phyloP scores from a whole-genome alignment of 805 yeast genomes.

The Schizosaccharomyces octosporus region DNA sequence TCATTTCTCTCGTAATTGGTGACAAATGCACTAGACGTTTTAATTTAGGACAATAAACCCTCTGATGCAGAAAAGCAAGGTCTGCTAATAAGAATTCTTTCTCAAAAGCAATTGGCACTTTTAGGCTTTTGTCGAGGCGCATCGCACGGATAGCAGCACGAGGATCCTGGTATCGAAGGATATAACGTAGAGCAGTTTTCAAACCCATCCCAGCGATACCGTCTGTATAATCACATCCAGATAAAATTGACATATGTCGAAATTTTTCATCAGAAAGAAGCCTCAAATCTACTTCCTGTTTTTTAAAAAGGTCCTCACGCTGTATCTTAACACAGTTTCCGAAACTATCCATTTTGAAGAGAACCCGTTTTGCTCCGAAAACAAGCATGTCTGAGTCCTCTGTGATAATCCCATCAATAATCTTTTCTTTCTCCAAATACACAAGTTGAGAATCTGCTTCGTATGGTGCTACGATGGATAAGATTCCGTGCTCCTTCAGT shows the following conservation, averaged over 20 bases:
- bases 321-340: constrained; percentile 48
- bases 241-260: constrained; percentile 53
- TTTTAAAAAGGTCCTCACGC: constrained; percentile 26
- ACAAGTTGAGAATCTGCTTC: constrained; percentile 98
- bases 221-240: constrained; percentile 92
- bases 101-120: constrained; percentile 31
- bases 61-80: constrained; percentile 58
- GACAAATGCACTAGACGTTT: constrained; percentile 18
- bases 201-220: constrained; percentile 70
- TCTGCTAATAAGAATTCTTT: constrained; percentile 42
- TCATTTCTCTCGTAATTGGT: neutral
- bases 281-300: constrained; percentile 26
- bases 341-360: constrained; percentile 55
- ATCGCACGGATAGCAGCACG: constrained; percentile 33
- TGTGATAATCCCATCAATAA: constrained; percentile 65
- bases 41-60: constrained; percentile 51
- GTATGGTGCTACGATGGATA: constrained; percentile 81
- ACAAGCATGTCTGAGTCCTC: constrained; percentile 85
- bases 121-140: constrained; percentile 32
- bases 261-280: constrained; percentile 31
- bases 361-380: constrained; percentile 54
- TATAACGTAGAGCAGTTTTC: constrained; percentile 41
- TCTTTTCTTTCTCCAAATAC: constrained; percentile 46
- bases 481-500: constrained; percentile 30
- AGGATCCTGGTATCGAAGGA: constrained; percentile 25